These are phyloP conservation scores for Adansonia grandidieri DNA, from an alignment of 441 rosid species.

Conservation along the genomic window DNA sequence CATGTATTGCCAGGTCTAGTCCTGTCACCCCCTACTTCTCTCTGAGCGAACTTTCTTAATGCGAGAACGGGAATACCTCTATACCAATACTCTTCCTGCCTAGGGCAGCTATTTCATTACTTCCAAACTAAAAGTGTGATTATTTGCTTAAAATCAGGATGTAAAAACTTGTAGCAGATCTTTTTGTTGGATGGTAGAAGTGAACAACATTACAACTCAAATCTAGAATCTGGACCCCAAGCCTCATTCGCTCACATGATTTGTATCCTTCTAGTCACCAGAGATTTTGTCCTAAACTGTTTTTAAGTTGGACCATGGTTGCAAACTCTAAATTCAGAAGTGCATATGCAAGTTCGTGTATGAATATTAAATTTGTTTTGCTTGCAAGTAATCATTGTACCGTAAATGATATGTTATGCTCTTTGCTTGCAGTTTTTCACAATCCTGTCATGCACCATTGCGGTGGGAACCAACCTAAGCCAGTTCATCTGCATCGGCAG, in stretches of 20 bases:
- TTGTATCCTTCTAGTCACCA: not conserved
- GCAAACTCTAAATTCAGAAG: not conserved
- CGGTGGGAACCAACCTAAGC: conserved; percentile 96
- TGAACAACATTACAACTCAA: not conserved
- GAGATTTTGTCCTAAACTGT: not conserved
- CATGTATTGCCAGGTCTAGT: no score
- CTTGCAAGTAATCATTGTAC: not conserved
- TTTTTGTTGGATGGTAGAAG: not conserved
- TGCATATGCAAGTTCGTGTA: not conserved
- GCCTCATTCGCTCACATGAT: not conserved
- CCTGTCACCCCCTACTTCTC: no score
- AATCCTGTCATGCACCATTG: conserved; percentile 79
- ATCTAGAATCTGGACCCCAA: not conserved
- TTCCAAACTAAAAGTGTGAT: no score
- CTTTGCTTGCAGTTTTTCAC: conserved; percentile 69
- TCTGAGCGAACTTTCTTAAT: no score
- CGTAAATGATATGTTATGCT: conserved; percentile 20
- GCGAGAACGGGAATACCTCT: no score
- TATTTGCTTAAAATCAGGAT: not conserved
- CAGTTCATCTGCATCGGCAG: conserved; percentile 98
- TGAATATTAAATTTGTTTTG: not conserved
- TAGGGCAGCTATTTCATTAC: no score
- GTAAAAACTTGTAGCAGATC: not conserved
- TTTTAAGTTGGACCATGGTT: not conserved
- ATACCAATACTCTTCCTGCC: no score